phyloP scores from a whole-genome alignment of 2,329 filamentous ascomycete genomes.

The Neurospora crassa region DNA sequence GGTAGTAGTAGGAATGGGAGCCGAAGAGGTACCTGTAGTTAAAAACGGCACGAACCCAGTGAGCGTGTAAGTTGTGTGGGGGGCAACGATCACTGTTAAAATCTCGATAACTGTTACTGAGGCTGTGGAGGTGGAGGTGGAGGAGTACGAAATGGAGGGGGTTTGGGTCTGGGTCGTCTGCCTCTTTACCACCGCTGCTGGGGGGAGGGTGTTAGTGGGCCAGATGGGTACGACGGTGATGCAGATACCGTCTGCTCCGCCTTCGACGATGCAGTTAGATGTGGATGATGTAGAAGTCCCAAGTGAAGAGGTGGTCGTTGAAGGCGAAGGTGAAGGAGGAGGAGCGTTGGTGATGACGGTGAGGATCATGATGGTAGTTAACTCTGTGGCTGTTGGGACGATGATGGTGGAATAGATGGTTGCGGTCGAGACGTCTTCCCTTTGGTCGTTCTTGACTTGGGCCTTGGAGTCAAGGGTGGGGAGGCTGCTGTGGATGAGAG shows the following conservation, averaged over 20 bases:
- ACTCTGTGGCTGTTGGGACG: not conserved
- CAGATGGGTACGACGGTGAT: not conserved
- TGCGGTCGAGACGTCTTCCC: not conserved
- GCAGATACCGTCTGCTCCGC: not conserved
- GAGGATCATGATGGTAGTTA: not conserved
- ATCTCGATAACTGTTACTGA: not conserved
- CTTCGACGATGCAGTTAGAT: not conserved
- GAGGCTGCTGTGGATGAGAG: not conserved
- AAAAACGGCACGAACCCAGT: not conserved
- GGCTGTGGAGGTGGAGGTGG: not conserved
- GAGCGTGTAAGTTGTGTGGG: not conserved
- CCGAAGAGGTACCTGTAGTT: not conserved
- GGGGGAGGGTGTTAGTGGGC: not conserved
- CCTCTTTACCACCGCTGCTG: not conserved
- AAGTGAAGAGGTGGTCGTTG: not conserved
- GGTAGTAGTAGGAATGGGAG: too few species aligned
- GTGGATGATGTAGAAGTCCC: not conserved
- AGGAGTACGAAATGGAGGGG: not conserved
- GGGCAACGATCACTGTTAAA: not conserved
- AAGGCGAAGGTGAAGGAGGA: not conserved
- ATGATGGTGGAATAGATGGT: not conserved
- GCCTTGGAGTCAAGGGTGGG: not conserved
- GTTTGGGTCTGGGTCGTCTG: not conserved
- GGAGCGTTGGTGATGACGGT: not conserved
- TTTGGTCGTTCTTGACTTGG: not conserved